A percentile compares a stretch with the other conserved stretches of the same genome.
These are phyloP conservation scores for Kodamaea laetipori DNA, from an alignment of 805 yeast genomes.

Conservation along the genomic window DNA sequence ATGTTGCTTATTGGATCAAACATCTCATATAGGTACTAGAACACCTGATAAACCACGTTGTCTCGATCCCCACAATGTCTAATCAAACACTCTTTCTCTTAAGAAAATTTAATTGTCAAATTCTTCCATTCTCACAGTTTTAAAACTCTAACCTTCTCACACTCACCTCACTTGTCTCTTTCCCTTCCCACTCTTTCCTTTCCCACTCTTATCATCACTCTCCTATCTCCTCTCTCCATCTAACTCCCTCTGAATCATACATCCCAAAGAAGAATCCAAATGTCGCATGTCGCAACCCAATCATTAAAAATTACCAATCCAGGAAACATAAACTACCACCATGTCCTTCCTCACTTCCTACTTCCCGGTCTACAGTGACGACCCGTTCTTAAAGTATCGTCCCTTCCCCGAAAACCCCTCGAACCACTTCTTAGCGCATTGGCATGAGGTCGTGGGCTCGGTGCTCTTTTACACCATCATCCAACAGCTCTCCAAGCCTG, in stretches of 20 bases:
- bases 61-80: too few species aligned
- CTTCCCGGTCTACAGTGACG: constrained; percentile 35
- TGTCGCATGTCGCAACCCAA: constrained; percentile 4
- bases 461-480: constrained; percentile 60
- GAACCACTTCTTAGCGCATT: constrained; percentile 52
- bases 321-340: background rate
- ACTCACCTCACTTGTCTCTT: too few species aligned
- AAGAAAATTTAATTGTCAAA: too few species aligned
- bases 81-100: too few species aligned
- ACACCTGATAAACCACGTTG: too few species aligned
- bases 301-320: background rate
- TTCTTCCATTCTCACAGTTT: too few species aligned
- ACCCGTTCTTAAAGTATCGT: constrained; percentile 45
- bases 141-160: too few species aligned
- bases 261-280: background rate
- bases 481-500: constrained; percentile 52
- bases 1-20: too few species aligned
- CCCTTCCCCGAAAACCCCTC: constrained; percentile 49
- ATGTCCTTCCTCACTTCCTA: constrained; percentile 14
- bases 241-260: background rate
- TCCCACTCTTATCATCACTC: background rate
- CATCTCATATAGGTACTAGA: too few species aligned
- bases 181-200: background rate
- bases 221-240: background rate
- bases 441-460: constrained; percentile 73